phyloP scores from a whole-genome alignment of 305 asterid genomes.

The Fraxinus angustifolia region DNA sequence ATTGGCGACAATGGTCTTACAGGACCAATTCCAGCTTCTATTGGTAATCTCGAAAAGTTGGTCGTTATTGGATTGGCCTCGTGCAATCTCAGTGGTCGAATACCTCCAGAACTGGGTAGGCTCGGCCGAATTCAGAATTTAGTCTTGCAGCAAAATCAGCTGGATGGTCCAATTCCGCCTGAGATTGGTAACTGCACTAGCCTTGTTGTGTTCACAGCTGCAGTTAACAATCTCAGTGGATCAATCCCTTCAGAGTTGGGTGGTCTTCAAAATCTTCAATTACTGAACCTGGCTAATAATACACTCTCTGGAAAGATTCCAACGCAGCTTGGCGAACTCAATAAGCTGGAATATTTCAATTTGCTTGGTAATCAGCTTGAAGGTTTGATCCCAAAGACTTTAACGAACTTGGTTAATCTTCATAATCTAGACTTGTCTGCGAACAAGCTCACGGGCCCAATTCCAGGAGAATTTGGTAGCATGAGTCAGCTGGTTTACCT shows the following conservation, averaged over 20 bases:
- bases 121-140: slow-evolving; percentile 42
- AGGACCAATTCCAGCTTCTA: slow-evolving; percentile 56
- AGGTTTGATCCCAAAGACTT: slow-evolving; percentile 61
- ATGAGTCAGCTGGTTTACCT: slow-evolving; percentile 47
- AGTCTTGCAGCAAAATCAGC: slow-evolving; percentile 60
- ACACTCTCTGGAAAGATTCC: slow-evolving; percentile 68
- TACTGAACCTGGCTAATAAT: slow-evolving; percentile 64
- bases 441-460: slow-evolving; percentile 58
- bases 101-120: slow-evolving; percentile 60
- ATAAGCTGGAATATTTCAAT: slow-evolving; percentile 48
- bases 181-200: slow-evolving; percentile 57
- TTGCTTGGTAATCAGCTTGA: slow-evolving; percentile 65
- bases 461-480: slow-evolving; percentile 60
- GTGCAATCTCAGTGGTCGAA: slow-evolving; percentile 55
- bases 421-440: slow-evolving; percentile 63
- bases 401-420: slow-evolving; percentile 44
- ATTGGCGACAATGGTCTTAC: slow-evolving; percentile 73
- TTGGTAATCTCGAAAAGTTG: slow-evolving; percentile 48
- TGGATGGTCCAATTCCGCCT: slow-evolving; percentile 58
- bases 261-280: slow-evolving; percentile 39
- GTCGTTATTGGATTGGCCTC: slow-evolving; percentile 63
- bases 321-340: slow-evolving; percentile 38
- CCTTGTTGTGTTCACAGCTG: slow-evolving; percentile 54
- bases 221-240: slow-evolving; percentile 60
- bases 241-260: slow-evolving; percentile 55